Percentiles rank a stretch among this genome's conserved stretches.
Evolutionary conservation across 768 basidiomycete species (phyloP).

Genomic region (Kwoniella botswanensis): DNA sequence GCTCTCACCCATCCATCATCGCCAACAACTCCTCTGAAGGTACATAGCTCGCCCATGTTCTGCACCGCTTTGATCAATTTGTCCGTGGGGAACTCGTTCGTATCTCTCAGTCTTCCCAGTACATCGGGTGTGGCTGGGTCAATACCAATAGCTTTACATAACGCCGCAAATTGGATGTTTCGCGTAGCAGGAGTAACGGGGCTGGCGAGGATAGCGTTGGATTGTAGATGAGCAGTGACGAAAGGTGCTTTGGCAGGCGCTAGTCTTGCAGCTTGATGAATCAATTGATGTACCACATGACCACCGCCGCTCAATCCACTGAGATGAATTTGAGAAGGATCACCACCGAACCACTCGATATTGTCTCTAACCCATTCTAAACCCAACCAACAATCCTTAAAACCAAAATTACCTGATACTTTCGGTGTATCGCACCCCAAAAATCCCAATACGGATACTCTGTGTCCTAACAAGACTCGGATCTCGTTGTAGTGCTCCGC

Average conservation of each 20-base stretch:
- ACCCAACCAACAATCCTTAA: constrained; percentile 82
- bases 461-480: constrained; percentile 78
- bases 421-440: constrained; percentile 69
- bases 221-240: constrained; percentile 70
- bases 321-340: constrained; percentile 67
- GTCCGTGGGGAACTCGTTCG: constrained; percentile 62
- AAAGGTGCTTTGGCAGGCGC: constrained; percentile 69
- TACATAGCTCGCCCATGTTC: constrained; percentile 65
- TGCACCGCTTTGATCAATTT: constrained; percentile 68
- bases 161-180: constrained; percentile 68
- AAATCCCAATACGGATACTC: constrained; percentile 77
- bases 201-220: constrained; percentile 72
- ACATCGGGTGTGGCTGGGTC: constrained; percentile 65
- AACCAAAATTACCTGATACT: constrained; percentile 76
- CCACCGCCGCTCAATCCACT: constrained; percentile 75
- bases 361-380: constrained; percentile 74
- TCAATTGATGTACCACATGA: constrained; percentile 75
- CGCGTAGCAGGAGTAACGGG: constrained; percentile 69
- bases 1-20: constrained; percentile 66
- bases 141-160: constrained; percentile 66
- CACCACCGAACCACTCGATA: constrained; percentile 73
- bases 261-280: constrained; percentile 72
- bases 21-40: constrained; percentile 72
- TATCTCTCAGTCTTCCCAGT: constrained; percentile 65
- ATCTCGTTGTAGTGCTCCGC: constrained; percentile 68